Conservation (phyloP, 192 early-diverging fungal species). For the Thamnidium elegans region DNA sequence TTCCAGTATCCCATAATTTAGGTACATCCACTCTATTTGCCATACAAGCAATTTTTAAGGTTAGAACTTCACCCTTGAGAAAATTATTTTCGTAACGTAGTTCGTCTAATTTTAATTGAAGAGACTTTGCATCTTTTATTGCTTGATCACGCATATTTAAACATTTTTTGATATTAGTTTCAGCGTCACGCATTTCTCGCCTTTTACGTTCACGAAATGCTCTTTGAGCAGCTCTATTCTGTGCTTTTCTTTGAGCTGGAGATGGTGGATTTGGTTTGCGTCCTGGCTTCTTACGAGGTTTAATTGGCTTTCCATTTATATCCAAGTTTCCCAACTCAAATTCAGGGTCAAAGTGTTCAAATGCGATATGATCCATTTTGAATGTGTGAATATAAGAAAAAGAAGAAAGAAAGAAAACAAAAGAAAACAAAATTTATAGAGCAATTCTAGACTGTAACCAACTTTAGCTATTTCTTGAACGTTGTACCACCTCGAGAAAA, state of each 20-base stretch:
- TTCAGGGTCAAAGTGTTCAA: constrained; percentile 35
- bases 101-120: constrained; percentile 38
- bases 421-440: background rate
- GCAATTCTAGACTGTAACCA: no score
- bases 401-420: constrained; percentile 4
- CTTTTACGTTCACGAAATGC: constrained; percentile 87
- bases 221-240: constrained; percentile 87
- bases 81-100: constrained; percentile 44
- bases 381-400: background rate
- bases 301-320: constrained; percentile 33
- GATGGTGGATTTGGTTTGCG: constrained; percentile 59
- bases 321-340: constrained; percentile 21
- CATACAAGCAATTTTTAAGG: constrained; percentile 27
- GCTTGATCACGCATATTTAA: constrained; percentile 57
- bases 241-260: constrained; percentile 59
- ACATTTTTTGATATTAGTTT: constrained; percentile 69
- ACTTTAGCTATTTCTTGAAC: background rate
- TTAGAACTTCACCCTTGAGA: constrained; percentile 41
- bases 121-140: constrained; percentile 36
- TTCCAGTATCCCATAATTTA: constrained; percentile 29
- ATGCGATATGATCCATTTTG: constrained; percentile 17
- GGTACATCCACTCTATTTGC: constrained; percentile 28
- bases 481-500: constrained; percentile 3
- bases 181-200: constrained; percentile 69
- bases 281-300: constrained; percentile 53